Evolutionary conservation across 176 grass and related monocot species (phyloP).

Genomic region (Eleusine coracana): DNA sequence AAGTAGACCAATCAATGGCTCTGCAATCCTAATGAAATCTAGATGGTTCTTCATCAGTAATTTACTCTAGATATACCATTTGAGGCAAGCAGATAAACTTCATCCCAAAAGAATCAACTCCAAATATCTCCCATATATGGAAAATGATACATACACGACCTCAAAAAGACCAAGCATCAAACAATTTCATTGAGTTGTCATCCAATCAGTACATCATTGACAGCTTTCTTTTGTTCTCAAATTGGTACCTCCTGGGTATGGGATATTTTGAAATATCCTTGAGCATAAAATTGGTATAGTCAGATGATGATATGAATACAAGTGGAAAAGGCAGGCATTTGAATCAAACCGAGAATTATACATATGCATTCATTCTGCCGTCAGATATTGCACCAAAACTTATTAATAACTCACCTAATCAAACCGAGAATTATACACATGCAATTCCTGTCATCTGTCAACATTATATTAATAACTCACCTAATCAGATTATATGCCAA

Average conservation of each 20-base stretch:
- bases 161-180: background rate
- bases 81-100: background rate
- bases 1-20: conserved; percentile 35
- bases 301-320: background rate
- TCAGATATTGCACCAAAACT: background rate
- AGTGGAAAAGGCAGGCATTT: background rate
- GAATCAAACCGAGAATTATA: background rate
- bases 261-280: background rate
- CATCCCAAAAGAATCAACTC: background rate
- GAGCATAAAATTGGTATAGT: background rate
- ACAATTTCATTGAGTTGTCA: background rate
- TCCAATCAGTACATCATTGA: background rate
- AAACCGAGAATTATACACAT: no score
- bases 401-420: background rate
- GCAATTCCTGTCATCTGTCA: background rate
- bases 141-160: background rate
- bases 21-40: conserved; percentile 10
- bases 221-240: background rate
- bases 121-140: background rate
- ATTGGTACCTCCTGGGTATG: background rate
- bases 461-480: background rate
- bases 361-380: background rate
- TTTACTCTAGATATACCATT: conserved; percentile 20
- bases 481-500: background rate
- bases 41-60: conserved; percentile 14